A percentile compares a stretch with the other conserved stretches of the same genome.
These are phyloP conservation scores for Macrocybe sp. DNA, from an alignment of 1,284 basidiomycete genomes.

Conservation along the genomic window DNA sequence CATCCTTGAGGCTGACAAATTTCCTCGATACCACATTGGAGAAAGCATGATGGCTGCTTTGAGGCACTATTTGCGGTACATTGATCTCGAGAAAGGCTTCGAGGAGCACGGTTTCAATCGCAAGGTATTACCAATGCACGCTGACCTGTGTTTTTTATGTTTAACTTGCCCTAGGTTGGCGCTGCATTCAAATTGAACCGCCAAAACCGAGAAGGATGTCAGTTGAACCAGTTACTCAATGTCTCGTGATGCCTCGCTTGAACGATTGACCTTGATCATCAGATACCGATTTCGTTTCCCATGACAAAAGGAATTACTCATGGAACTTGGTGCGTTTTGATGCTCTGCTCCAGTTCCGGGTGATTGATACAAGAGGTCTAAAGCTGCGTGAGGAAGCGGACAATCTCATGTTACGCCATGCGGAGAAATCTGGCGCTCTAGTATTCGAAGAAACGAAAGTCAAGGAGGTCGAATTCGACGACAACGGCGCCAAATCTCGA, in stretches of 20 bases:
- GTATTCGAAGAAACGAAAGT: slow-evolving; percentile 37
- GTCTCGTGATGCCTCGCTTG: too few species aligned
- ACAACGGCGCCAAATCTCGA: slow-evolving; percentile 14
- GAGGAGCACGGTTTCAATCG: slow-evolving; percentile 30
- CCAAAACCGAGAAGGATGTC: slow-evolving; percentile 32
- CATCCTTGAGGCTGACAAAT: slow-evolving; percentile 46
- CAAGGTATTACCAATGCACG: not conserved
- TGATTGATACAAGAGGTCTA: not conserved
- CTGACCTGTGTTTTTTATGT: not conserved
- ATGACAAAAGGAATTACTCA: slow-evolving; percentile 12
- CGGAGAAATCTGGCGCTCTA: slow-evolving; percentile 27
- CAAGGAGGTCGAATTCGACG: slow-evolving; percentile 29
- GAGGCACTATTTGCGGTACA: slow-evolving; percentile 36
- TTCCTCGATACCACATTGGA: slow-evolving; percentile 47
- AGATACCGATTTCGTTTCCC: slow-evolving; percentile 12
- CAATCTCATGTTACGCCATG: slow-evolving; percentile 28
- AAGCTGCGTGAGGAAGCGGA: slow-evolving; percentile 33
- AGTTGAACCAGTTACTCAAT: slow-evolving; percentile 6
- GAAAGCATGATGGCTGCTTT: slow-evolving; percentile 43
- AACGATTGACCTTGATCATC: not conserved
- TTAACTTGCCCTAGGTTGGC: slow-evolving; percentile 22
- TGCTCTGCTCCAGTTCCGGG: not conserved
- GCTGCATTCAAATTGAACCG: slow-evolving; percentile 33
- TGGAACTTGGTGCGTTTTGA: slow-evolving; percentile 16
- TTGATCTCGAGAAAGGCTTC: slow-evolving; percentile 35